A percentile compares a stretch with the other conserved stretches of the same genome.
These are phyloP conservation scores for Asterionellopsis glacialis DNA, from an alignment of 108 stramenopile genomes.

Conservation along the genomic window DNA sequence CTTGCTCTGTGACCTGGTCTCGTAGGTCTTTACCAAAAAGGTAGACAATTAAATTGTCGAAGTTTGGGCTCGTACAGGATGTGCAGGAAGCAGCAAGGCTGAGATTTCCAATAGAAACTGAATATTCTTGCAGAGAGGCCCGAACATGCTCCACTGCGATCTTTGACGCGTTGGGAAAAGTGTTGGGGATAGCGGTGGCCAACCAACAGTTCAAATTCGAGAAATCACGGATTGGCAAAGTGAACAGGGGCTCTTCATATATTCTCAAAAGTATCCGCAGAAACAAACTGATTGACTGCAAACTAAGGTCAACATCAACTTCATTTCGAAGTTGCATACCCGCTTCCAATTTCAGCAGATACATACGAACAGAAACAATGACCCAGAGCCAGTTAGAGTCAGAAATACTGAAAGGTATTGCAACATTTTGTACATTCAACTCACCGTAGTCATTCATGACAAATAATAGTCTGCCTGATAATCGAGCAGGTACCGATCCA, in stretches of 20 bases:
- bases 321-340: slow-evolving; percentile 47
- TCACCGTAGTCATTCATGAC: slow-evolving; percentile 27
- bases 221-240: slow-evolving; percentile 42
- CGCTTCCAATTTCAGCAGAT: slow-evolving; percentile 2
- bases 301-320: slow-evolving; percentile 23
- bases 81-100: slow-evolving; percentile 32
- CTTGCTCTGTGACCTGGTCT: slow-evolving; percentile 7
- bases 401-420: too few species aligned
- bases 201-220: slow-evolving; percentile 55
- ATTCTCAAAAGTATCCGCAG: slow-evolving; percentile 33
- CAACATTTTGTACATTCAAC: neutral
- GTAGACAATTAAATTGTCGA: slow-evolving; percentile 27
- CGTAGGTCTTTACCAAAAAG: slow-evolving; percentile 26
- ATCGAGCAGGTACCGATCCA: slow-evolving; percentile 30
- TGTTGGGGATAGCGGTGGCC: slow-evolving; percentile 24
- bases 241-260: slow-evolving; percentile 37
- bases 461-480: slow-evolving; percentile 22
- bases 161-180: slow-evolving; percentile 6
- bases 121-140: slow-evolving; percentile 12
- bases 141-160: slow-evolving; percentile 40
- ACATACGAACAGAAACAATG: too few species aligned
- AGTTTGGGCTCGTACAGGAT: slow-evolving; percentile 37
- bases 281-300: slow-evolving; percentile 28
- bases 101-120: slow-evolving; percentile 23
- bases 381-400: too few species aligned